Conservation (phyloP, 2,329 filamentous ascomycete genomes). For the Phialophora tarda region DNA sequence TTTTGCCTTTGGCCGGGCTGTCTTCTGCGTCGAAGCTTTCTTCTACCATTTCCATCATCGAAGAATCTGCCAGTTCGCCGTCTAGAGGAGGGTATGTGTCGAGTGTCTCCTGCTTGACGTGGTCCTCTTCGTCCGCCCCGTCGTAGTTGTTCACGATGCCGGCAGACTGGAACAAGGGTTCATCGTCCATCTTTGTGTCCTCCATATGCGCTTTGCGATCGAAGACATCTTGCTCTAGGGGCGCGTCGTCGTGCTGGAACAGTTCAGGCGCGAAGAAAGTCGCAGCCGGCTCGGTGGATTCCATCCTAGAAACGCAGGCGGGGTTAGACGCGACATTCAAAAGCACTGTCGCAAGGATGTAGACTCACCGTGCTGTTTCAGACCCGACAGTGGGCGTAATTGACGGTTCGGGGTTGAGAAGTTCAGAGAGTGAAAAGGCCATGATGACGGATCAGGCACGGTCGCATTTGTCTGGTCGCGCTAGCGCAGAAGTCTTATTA, state of each 20-base stretch:
- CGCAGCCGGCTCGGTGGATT: slow-evolving; percentile 21
- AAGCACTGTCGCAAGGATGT: neutral
- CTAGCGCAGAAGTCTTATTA: neutral
- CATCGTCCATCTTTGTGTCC: slow-evolving; percentile 31
- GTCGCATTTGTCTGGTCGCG: slow-evolving; percentile 6
- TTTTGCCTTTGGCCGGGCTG: slow-evolving; percentile 10
- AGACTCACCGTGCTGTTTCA: slow-evolving; percentile 20
- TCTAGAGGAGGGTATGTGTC: slow-evolving; percentile 33
- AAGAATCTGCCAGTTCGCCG: slow-evolving; percentile 17
- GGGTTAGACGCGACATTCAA: slow-evolving; percentile 3
- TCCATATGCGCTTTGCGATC: slow-evolving; percentile 26
- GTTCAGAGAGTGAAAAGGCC: slow-evolving; percentile 28
- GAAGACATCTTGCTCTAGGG: slow-evolving; percentile 27
- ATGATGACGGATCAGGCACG: slow-evolving; percentile 17
- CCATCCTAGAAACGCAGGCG: slow-evolving; percentile 20
- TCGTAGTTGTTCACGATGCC: slow-evolving; percentile 10
- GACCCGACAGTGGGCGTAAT: neutral
- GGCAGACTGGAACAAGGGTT: slow-evolving; percentile 20
- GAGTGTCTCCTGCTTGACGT: slow-evolving; percentile 29
- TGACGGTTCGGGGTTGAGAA: slow-evolving; percentile 31
- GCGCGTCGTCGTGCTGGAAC: slow-evolving; percentile 33
- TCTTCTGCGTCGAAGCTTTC: slow-evolving; percentile 17
- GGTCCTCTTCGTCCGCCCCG: slow-evolving; percentile 20
- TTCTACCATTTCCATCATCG: slow-evolving; percentile 24
- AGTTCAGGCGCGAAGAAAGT: slow-evolving; percentile 38